Conservation (phyloP, 2,329 filamentous ascomycete genomes). For the Claviceps arundinis region DNA sequence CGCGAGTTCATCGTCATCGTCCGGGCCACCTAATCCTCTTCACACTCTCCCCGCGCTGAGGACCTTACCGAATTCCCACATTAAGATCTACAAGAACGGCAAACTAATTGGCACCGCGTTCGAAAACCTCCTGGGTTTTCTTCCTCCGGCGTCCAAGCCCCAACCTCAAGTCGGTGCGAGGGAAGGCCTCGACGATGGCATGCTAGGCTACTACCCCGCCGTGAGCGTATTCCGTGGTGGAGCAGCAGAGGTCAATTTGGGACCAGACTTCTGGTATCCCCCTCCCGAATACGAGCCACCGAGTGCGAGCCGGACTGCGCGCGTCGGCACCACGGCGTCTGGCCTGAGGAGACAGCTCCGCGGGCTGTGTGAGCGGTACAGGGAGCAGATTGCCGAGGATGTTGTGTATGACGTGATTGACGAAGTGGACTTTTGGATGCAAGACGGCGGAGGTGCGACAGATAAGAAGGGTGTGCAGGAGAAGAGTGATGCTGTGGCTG, state of each 20-base stretch:
- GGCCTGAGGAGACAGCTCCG: constrained; percentile 27
- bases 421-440: constrained; percentile 80
- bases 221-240: constrained; percentile 87
- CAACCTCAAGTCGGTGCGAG: constrained; percentile 60
- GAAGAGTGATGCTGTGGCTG: constrained; percentile 29
- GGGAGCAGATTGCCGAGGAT: constrained; percentile 90
- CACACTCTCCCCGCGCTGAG: constrained; percentile 64
- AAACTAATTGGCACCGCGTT: constrained; percentile 76
- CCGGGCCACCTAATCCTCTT: constrained; percentile 54
- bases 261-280: constrained; percentile 82
- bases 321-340: constrained; percentile 5
- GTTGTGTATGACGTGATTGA: constrained; percentile 87
- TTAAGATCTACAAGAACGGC: constrained; percentile 90
- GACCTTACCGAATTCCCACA: constrained; percentile 72
- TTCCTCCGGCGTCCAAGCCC: constrained; percentile 76
- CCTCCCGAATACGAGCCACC: constrained; percentile 44
- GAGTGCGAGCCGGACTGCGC: constrained; percentile 34
- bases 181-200: constrained; percentile 83
- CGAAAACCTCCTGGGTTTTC: constrained; percentile 74
- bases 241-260: constrained; percentile 86
- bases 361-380: constrained; percentile 65
- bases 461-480: constrained; percentile 31
- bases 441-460: constrained; percentile 45
- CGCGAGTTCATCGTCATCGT: constrained; percentile 27
- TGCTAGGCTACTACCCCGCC: constrained; percentile 90